A percentile compares a stretch with the other conserved stretches of the same genome.
phyloP scores from a whole-genome alignment of 305 asterid species.

The Andrographis paniculata region DNA sequence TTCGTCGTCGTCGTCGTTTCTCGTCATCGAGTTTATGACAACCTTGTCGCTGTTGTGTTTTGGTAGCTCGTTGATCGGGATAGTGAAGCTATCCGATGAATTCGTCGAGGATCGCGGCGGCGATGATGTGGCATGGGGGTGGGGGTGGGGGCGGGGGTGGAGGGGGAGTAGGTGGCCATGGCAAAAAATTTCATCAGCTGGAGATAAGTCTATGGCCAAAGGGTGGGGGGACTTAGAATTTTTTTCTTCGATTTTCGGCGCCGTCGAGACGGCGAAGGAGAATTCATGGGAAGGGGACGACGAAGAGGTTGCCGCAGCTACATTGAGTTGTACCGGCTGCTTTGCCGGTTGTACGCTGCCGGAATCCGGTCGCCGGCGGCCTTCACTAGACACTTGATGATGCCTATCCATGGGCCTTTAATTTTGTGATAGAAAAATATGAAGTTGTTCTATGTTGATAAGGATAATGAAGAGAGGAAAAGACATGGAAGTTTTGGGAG shows the following conservation, averaged over 20 bases:
- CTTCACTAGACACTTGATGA: no score
- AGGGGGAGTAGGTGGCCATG: slow-evolving; percentile 66
- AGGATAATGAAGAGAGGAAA: no score
- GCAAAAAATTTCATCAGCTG: slow-evolving; percentile 88
- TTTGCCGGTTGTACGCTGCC: slow-evolving; percentile 5
- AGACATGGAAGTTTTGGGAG: no score
- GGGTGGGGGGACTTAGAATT: slow-evolving; percentile 16
- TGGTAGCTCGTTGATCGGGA: slow-evolving; percentile 30
- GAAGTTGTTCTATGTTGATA: no score
- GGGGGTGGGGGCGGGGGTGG: slow-evolving; percentile 50
- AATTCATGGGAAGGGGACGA: slow-evolving; percentile 45
- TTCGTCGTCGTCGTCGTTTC: neutral
- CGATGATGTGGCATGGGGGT: no score
- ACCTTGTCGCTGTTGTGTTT: neutral
- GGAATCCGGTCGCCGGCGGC: no score
- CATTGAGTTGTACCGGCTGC: slow-evolving; percentile 10
- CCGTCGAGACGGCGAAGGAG: slow-evolving; percentile 56
- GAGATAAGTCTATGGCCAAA: slow-evolving; percentile 73
- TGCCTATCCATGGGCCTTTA: slow-evolving; percentile 1
- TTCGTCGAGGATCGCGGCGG: slow-evolving; percentile 64
- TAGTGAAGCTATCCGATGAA: slow-evolving; percentile 45
- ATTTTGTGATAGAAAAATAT: no score
- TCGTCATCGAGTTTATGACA: neutral
- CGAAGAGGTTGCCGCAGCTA: slow-evolving; percentile 17
- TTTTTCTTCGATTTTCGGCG: slow-evolving; percentile 16